These are phyloP conservation scores for Paecilomyces fulvus DNA, from an alignment of 2,329 filamentous ascomycete genomes.

Conservation along the genomic window DNA sequence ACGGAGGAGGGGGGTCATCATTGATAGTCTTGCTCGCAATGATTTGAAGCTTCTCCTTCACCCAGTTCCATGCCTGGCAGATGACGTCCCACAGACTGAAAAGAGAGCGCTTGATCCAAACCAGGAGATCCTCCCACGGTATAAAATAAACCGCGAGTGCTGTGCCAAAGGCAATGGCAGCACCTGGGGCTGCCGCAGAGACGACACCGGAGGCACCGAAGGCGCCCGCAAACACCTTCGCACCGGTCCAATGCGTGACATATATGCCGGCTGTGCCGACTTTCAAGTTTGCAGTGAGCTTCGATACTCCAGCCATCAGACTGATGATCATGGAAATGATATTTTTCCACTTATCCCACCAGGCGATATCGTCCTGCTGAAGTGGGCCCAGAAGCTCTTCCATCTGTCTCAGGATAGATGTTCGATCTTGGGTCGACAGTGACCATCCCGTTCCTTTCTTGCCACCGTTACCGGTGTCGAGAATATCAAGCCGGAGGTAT, in stretches of 20 bases:
- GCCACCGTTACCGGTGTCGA: not conserved
- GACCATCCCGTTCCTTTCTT: not conserved
- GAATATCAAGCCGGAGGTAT: not conserved
- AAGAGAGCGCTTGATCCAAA: not conserved
- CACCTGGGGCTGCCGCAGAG: not conserved
- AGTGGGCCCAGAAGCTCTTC: not conserved
- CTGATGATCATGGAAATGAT: not conserved
- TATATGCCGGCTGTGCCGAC: not conserved
- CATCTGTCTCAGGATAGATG: not conserved
- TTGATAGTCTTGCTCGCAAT: not conserved
- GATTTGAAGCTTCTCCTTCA: not conserved
- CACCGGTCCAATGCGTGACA: not conserved
- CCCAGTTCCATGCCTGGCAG: not conserved
- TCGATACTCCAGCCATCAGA: not conserved
- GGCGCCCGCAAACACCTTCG: not conserved
- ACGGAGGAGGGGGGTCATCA: not conserved
- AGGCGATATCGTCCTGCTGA: not conserved
- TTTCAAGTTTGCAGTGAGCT: not conserved
- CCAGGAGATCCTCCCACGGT: not conserved
- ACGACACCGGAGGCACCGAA: not conserved
- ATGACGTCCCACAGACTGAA: not conserved
- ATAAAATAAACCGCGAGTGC: not conserved
- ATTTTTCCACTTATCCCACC: not conserved
- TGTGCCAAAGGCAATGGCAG: not conserved
- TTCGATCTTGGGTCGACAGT: not conserved